Evolutionary conservation across 805 yeast genomes (phyloP).

Genomic region (Saccharomycopsis amapae): DNA sequence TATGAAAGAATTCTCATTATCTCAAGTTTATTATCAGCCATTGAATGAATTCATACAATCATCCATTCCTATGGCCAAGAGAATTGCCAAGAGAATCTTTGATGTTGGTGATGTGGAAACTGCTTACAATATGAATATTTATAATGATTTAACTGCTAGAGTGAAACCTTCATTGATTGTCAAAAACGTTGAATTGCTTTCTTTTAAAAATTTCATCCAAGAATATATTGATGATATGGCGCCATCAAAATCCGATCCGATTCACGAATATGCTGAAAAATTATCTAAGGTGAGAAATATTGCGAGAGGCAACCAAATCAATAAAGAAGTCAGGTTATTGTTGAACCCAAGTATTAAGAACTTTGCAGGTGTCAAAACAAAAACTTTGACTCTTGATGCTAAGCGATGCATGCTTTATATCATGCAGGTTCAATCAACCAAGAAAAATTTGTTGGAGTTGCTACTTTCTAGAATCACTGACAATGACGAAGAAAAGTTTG

Average conservation of each 20-base stretch:
- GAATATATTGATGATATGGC: slow-evolving; percentile 38
- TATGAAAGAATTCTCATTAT: slow-evolving; percentile 55
- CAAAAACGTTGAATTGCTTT: slow-evolving; percentile 39
- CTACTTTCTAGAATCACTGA: slow-evolving; percentile 60
- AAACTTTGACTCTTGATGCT: slow-evolving; percentile 61
- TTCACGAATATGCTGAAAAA: slow-evolving; percentile 25
- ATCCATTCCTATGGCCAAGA: slow-evolving; percentile 41
- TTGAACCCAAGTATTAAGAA: slow-evolving; percentile 36
- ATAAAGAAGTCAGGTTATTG: slow-evolving; percentile 32
- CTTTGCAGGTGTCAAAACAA: slow-evolving; percentile 50
- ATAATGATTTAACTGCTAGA: slow-evolving; percentile 56
- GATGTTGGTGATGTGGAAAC: slow-evolving; percentile 50
- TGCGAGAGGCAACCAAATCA: background rate
- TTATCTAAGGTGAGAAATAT: background rate
- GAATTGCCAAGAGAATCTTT: slow-evolving; percentile 42
- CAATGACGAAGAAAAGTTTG: slow-evolving; percentile 61
- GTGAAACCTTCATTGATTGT: slow-evolving; percentile 38
- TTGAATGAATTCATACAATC: slow-evolving; percentile 62
- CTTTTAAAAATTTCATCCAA: slow-evolving; percentile 36
- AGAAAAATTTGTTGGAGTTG: slow-evolving; percentile 58
- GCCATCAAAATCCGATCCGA: slow-evolving; percentile 41
- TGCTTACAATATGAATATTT: slow-evolving; percentile 53
- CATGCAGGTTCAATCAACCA: slow-evolving; percentile 69
- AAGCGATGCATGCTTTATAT: slow-evolving; percentile 79
- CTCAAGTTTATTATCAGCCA: slow-evolving; percentile 68